Percentiles rank a stretch among this genome's conserved stretches.
phyloP scores from a whole-genome alignment of 1,284 basidiomycete species.

The Malassezia psittaci region DNA sequence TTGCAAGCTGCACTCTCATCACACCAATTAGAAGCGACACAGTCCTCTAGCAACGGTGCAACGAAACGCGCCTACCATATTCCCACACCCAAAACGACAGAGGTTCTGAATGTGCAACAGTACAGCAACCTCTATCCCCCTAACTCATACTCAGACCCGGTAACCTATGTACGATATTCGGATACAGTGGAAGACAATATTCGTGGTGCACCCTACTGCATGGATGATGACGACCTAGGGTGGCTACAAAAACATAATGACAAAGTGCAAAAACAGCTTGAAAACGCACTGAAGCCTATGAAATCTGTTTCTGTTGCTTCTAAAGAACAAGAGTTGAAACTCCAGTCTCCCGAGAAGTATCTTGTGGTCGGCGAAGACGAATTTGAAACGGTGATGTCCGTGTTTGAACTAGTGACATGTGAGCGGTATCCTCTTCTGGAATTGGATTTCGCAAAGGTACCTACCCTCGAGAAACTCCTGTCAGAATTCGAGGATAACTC shows the following conservation, averaged over 20 bases:
- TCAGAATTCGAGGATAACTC: slow-evolving; percentile 35
- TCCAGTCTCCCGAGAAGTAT: slow-evolving; percentile 53
- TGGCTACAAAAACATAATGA: slow-evolving; percentile 90
- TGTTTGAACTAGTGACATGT: slow-evolving; percentile 83
- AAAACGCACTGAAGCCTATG: slow-evolving; percentile 62
- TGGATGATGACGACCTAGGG: slow-evolving; percentile 91
- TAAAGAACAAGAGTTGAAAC: slow-evolving; percentile 20
- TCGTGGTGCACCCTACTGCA: slow-evolving; percentile 65
- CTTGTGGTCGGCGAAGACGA: slow-evolving; percentile 62
- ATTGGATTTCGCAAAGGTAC: slow-evolving; percentile 51
- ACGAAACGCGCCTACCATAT: slow-evolving; percentile 40
- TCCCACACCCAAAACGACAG: slow-evolving; percentile 42
- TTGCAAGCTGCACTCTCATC: slow-evolving; percentile 46
- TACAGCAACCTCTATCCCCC: slow-evolving; percentile 36
- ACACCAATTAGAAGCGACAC: slow-evolving; percentile 35
- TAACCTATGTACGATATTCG: slow-evolving; percentile 71
- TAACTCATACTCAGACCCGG: slow-evolving; percentile 40
- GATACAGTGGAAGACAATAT: slow-evolving; percentile 76
- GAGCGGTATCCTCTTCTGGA: slow-evolving; percentile 82
- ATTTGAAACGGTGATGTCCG: slow-evolving; percentile 88
- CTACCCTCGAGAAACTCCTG: slow-evolving; percentile 29
- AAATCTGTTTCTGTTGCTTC: slow-evolving; percentile 49
- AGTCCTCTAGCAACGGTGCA: slow-evolving; percentile 11
- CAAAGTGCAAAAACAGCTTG: slow-evolving; percentile 72
- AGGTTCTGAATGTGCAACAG: slow-evolving; percentile 27